Percentiles rank a stretch among this genome's conserved stretches.
Evolutionary conservation across 257 asterid genomes (phyloP).

Genomic region (Lycium ferocissimum): DNA sequence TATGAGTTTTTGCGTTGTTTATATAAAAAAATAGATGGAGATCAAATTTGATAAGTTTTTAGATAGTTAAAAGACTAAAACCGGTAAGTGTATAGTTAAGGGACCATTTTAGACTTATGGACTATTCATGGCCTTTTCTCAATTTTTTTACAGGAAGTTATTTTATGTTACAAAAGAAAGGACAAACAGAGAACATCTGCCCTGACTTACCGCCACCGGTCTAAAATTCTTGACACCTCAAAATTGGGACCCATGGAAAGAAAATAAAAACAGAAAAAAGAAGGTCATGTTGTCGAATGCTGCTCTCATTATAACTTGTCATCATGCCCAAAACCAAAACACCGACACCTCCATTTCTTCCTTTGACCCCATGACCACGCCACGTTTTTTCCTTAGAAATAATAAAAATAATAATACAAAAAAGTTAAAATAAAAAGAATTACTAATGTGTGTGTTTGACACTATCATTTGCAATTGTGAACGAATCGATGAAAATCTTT

Average conservation of each 20-base stretch:
- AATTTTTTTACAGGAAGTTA: background rate
- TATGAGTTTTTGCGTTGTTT: too few relatives aligned
- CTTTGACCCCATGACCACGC: background rate
- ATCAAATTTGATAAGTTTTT: too few relatives aligned
- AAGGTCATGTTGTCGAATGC: background rate
- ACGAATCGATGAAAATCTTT: background rate
- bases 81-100: too few relatives aligned
- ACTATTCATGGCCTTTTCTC: too few relatives aligned
- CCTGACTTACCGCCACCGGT: background rate
- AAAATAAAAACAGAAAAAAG: background rate
- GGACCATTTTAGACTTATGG: too few relatives aligned
- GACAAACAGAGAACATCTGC: background rate
- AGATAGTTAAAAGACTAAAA: too few relatives aligned
- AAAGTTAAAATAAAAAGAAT: background rate
- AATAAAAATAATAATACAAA: background rate
- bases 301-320: conserved; percentile 10
- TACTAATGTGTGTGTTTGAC: background rate
- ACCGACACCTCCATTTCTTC: conserved; percentile 26
- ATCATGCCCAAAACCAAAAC: background rate
- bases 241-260: conserved; percentile 23
- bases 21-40: too few relatives aligned
- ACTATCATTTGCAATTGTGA: background rate
- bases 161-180: background rate
- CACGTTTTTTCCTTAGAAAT: background rate
- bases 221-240: conserved; percentile 16